Evolutionary conservation across 2,329 filamentous ascomycete species (phyloP).

Genomic region (Grosmannia penicillata): DNA sequence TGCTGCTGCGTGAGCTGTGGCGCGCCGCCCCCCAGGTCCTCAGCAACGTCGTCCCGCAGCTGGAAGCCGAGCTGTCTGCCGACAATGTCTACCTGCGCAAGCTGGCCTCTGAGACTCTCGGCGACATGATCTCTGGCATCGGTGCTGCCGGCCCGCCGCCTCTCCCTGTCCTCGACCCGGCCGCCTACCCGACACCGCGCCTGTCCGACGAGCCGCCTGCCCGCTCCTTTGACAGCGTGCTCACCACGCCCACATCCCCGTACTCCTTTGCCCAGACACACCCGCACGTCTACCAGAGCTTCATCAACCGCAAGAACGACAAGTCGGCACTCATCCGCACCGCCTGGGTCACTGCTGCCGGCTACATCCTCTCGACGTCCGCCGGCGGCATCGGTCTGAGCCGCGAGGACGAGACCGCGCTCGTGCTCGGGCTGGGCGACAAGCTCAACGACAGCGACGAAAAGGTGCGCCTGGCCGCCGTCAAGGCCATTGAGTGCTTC

Average conservation of each 20-base stretch:
- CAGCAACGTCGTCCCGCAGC: slow-evolving; percentile 82
- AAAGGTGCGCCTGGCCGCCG: slow-evolving; percentile 77
- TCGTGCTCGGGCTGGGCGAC: slow-evolving; percentile 61
- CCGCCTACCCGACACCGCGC: slow-evolving; percentile 67
- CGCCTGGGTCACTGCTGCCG: slow-evolving; percentile 72
- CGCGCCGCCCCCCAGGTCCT: slow-evolving; percentile 77
- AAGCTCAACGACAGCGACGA: slow-evolving; percentile 83
- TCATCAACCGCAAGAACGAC: slow-evolving; percentile 73
- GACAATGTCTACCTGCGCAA: slow-evolving; percentile 78
- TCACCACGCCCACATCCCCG: slow-evolving; percentile 72
- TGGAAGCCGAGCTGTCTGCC: slow-evolving; percentile 81
- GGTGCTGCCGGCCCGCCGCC: slow-evolving; percentile 78
- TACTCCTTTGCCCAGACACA: slow-evolving; percentile 83
- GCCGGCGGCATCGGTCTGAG: slow-evolving; percentile 82
- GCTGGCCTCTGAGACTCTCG: slow-evolving; percentile 84
- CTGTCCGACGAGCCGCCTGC: slow-evolving; percentile 41
- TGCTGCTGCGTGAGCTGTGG: slow-evolving; percentile 84
- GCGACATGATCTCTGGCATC: slow-evolving; percentile 88
- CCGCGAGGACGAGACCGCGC: slow-evolving; percentile 60
- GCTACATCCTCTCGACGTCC: slow-evolving; percentile 78
- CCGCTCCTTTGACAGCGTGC: slow-evolving; percentile 39
- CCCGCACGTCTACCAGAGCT: slow-evolving; percentile 63
- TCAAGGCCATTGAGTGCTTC: slow-evolving; percentile 70
- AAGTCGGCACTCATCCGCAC: slow-evolving; percentile 71
- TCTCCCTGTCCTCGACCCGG: slow-evolving; percentile 57